Evolutionary conservation across 306 rosid genomes (phyloP).

Genomic region (Cyclanthera cordifolia): DNA sequence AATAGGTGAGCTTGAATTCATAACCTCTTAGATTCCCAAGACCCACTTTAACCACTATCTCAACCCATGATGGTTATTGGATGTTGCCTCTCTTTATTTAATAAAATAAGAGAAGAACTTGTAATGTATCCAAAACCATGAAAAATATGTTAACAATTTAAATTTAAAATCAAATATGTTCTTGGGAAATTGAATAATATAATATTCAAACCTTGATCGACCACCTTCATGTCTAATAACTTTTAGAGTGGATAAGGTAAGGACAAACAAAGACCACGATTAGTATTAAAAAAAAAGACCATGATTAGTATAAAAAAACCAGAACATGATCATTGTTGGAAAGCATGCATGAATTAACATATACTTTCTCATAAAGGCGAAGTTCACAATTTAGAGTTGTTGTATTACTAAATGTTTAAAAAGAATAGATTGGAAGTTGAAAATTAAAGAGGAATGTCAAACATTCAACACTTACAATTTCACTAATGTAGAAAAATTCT

Average conservation of each 20-base stretch:
- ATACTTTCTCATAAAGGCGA: background rate
- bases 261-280: background rate
- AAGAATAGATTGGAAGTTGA: background rate
- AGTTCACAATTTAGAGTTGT: background rate
- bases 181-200: background rate
- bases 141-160: background rate
- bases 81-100: too few relatives aligned
- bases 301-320: too few relatives aligned
- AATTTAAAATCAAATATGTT: background rate
- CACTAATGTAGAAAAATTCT: constrained; percentile 39
- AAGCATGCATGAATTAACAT: background rate
- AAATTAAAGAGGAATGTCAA: background rate
- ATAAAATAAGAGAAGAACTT: too few relatives aligned
- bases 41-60: too few relatives aligned
- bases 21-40: too few relatives aligned
- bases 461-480: constrained; percentile 52
- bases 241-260: background rate
- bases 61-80: too few relatives aligned
- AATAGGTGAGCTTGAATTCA: too few relatives aligned
- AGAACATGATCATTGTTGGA: background rate
- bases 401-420: background rate
- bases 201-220: background rate
- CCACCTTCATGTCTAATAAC: background rate
- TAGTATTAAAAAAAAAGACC: background rate
- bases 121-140: too few relatives aligned